Evolutionary conservation across 805 yeast genomes (phyloP), one percentile per base, ranked within the genome.

Genomic region (Cyberlindnera meyerae): DNA sequence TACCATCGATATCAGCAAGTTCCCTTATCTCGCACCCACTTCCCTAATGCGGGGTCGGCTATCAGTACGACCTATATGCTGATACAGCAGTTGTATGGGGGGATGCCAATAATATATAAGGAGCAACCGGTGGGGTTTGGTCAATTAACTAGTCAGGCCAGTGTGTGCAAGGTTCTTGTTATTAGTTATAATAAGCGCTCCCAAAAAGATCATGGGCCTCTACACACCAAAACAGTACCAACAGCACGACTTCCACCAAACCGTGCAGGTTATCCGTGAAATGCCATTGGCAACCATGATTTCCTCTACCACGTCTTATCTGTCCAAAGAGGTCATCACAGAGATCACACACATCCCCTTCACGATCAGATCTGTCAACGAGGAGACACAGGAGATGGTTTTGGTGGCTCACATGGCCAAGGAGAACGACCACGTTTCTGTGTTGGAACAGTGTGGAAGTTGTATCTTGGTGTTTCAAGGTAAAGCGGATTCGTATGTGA

Each of bases 311-410:
- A 26, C 54, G 2, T 35, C 44, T 3, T 46, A 28, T 17, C 36
- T 39, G 24, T 48, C 45, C 11, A 44, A 51, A 12, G 58, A 52
- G n/a, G 52, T 55, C 3, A 62, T 62, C 13, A 66, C 68, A 4
- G 65, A 62, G 11, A 78, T 79, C 20, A 74, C 74, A 34, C 82
- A 78, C 47, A 51, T 77, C 15, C 84, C 84, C 4, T 77, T 78
- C 46, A 56, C 63, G 24, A 50, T 74, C 16, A 54, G 64, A 18
- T 56, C 54, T 11, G 49, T 50, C 8, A 62, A 54, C 13, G 21
- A 16, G 14, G 44, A 36, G 4, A 60, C 62, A 2, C 68, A 66
- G 6, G 58, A 64, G 37, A 60, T 60, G 33, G 60, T 50, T 33
- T 60, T 79, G 20, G 65, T 68, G 16, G 79, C 79, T 0, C 86